phyloP scores from a whole-genome alignment of 177 flowering plant species.

The Vitis hybrid region DNA sequence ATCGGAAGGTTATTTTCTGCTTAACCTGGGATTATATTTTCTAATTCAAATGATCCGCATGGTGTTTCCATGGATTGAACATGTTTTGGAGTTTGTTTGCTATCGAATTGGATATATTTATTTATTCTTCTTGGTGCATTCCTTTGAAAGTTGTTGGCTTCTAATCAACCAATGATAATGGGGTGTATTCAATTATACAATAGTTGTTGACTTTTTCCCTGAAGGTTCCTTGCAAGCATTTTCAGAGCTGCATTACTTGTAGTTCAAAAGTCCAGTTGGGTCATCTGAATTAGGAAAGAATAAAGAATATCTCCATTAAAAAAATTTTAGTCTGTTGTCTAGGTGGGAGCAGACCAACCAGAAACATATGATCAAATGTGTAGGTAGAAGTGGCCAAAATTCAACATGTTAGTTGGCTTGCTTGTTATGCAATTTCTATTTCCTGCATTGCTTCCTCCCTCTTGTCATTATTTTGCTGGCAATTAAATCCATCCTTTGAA shows the following conservation, averaged over 20 bases:
- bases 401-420: not conserved
- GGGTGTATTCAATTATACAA: too few relatives aligned
- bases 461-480: not conserved
- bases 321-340: not conserved
- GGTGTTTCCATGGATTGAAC: not conserved
- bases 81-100: not conserved
- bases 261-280: not conserved
- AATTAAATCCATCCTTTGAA: not conserved
- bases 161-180: too few relatives aligned
- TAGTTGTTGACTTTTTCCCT: too few relatives aligned
- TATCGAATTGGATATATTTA: not conserved
- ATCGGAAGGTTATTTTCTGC: not conserved
- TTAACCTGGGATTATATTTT: not conserved
- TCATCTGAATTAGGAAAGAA: not conserved
- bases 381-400: constrained; percentile 1
- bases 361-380: not conserved
- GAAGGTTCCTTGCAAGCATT: too few relatives aligned
- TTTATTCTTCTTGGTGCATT: too few relatives aligned
- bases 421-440: not conserved
- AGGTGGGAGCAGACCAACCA: not conserved
- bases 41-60: not conserved
- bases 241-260: not conserved
- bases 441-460: not conserved
- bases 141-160: too few relatives aligned
- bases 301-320: too few relatives aligned